phyloP scores from a whole-genome alignment of 306 rosid genomes.

The Cicer yamashitae region DNA sequence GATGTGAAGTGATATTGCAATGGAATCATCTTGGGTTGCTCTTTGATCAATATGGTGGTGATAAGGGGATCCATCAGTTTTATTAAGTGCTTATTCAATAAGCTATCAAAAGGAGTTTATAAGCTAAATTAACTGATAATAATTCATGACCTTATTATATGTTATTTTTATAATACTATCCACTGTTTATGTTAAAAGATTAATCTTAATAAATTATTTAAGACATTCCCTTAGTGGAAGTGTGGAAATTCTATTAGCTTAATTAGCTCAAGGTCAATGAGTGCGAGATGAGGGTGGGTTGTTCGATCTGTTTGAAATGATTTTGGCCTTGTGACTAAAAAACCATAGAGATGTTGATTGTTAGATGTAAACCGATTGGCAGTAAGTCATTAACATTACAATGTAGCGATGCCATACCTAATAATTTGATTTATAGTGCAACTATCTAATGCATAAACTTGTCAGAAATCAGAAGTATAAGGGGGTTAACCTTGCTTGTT shows the following conservation, averaged over 20 bases:
- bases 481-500: not conserved
- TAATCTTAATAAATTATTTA: not conserved
- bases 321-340: not conserved
- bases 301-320: constrained; percentile 1
- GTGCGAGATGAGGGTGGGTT: not conserved
- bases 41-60: constrained; percentile 9
- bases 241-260: constrained; percentile 20
- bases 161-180: not conserved
- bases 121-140: not conserved
- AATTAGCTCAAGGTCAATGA: constrained; percentile 16
- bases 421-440: not conserved
- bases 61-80: constrained; percentile 1
- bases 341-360: not conserved
- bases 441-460: constrained; percentile 15
- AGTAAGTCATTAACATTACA: not conserved
- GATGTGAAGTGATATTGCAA: constrained; percentile 18
- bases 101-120: too few species aligned
- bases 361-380: constrained; percentile 18
- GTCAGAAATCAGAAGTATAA: not conserved
- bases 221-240: not conserved
- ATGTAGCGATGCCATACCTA: not conserved
- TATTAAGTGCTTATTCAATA: not conserved
- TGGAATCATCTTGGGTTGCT: not conserved
- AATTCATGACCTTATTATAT: not conserved
- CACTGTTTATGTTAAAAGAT: not conserved